phyloP scores from a whole-genome alignment of 1,139 yeast genomes.

The Sugiyamaella neomexicana region DNA sequence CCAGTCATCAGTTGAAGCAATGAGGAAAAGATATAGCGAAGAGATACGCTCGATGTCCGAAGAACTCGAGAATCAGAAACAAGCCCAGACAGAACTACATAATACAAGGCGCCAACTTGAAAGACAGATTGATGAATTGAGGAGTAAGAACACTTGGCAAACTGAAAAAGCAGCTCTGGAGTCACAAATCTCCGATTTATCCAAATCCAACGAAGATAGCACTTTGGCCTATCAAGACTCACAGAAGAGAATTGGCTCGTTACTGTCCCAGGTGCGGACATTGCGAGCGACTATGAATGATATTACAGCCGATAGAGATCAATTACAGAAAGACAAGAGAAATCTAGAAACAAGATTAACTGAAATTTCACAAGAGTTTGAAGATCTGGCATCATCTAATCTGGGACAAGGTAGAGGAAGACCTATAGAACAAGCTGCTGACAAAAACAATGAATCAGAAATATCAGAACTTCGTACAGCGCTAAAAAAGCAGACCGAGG shows the following conservation, averaged over 20 bases:
- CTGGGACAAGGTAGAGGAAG: slow-evolving; percentile 18
- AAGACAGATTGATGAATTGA: slow-evolving; percentile 27
- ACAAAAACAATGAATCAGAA: slow-evolving; percentile 21
- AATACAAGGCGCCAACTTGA: slow-evolving; percentile 57
- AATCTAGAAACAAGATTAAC: slow-evolving; percentile 41
- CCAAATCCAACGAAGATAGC: slow-evolving; percentile 51
- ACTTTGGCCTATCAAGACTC: slow-evolving; percentile 42
- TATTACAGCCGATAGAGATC: slow-evolving; percentile 41
- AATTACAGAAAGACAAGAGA: slow-evolving; percentile 41
- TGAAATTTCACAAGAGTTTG: slow-evolving; percentile 35
- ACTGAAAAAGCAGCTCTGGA: slow-evolving; percentile 53
- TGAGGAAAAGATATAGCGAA: slow-evolving; percentile 48
- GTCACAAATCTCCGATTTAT: slow-evolving; percentile 51
- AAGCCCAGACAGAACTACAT: slow-evolving; percentile 45
- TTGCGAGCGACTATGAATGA: slow-evolving; percentile 41
- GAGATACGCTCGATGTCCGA: slow-evolving; percentile 61
- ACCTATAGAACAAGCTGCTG: slow-evolving; percentile 5
- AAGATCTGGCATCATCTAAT: slow-evolving; percentile 31
- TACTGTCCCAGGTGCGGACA: slow-evolving; percentile 40
- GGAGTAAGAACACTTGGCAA: slow-evolving; percentile 35
- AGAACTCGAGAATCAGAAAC: slow-evolving; percentile 63
- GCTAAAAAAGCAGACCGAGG: slow-evolving; percentile 31
- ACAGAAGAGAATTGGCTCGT: slow-evolving; percentile 40
- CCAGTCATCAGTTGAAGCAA: slow-evolving; percentile 33
- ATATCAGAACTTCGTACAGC: slow-evolving; percentile 28